Evolutionary conservation across 352 stramenopile species (phyloP), one percentile per base, ranked within the genome.

Genomic region (Blastocystis sp.): DNA sequence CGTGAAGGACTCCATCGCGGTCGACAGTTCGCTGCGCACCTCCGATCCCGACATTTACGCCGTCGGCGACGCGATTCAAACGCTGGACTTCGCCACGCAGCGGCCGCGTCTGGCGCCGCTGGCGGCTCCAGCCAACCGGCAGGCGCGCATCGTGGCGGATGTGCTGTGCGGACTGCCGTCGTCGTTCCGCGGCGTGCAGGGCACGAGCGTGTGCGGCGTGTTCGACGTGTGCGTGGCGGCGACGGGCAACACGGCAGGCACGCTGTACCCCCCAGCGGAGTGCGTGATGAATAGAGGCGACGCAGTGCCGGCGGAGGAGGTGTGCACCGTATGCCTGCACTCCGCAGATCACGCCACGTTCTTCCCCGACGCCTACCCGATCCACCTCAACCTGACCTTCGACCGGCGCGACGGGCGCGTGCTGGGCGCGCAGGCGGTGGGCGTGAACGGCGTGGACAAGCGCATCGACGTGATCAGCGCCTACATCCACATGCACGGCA

Each of bases 391-490:
- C 54, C 63, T 94, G 10, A 59, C 91, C 0, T 94, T 93, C 89
- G 65, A 92, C 65, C 89, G 87, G 59, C 81, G 77, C 9, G 87
- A 69, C 45, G 91, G 91, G 57, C 87, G 90, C 17, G 90, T 94
- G 34, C 91, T 91, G 57, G 92, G 92, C 19, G 91, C 90, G 14
- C 91, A 93, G 87, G 91, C 90, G 52, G 91, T 93, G 68, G 92
- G 92, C 45, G 89, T 91, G 79, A 91, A 92, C 28, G 92, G 92
- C 52, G 91, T 93, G 7, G 92, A 94, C n/a, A 94, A 93, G 71
- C 87, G 91, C 17, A 93, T 94, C 89, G 92, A 94, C 74, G 91
- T 93, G 38, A 90, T 94, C 57, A 89, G 90, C 3, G 92, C 92
- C 38, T 89, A 91, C 1, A 92, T 93, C 64, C 91, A 93, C 62